phyloP scores from a whole-genome alignment of 2,329 filamentous ascomycete genomes.

The Dothidotthia symphoricarpi region DNA sequence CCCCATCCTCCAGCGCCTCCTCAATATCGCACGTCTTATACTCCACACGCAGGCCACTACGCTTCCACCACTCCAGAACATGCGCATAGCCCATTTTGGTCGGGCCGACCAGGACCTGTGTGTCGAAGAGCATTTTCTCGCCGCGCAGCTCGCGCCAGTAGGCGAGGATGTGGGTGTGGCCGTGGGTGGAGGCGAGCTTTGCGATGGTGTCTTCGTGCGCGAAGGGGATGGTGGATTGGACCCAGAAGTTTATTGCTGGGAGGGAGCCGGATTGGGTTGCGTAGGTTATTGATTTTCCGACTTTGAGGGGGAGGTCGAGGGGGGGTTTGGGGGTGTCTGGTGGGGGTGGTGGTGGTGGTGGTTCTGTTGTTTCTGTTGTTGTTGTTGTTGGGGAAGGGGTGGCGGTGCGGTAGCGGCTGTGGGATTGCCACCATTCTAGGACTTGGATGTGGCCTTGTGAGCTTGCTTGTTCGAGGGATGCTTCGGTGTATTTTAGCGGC shows the following conservation, averaged over 20 bases:
- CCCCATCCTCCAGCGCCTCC: constrained; percentile 86
- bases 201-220: constrained; percentile 78
- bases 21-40: constrained; percentile 96
- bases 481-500: constrained; percentile 79
- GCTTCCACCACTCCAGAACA: constrained; percentile 91
- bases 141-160: constrained; percentile 76
- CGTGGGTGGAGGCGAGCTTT: constrained; percentile 80
- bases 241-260: constrained; percentile 83
- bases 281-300: constrained; percentile 79
- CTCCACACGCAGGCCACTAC: constrained; percentile 72
- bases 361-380: too few species aligned
- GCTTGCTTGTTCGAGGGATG: constrained; percentile 82
- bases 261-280: constrained; percentile 80
- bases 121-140: constrained; percentile 76
- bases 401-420: constrained; percentile 49
- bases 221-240: constrained; percentile 73
- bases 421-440: constrained; percentile 88
- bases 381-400: too few species aligned
- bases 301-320: constrained; percentile 59
- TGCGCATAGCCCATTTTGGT: constrained; percentile 82
- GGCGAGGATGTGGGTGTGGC: constrained; percentile 79
- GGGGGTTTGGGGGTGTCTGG: constrained; percentile 9
- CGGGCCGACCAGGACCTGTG: constrained; percentile 78
- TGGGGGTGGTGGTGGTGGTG: too few species aligned
- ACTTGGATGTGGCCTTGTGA: constrained; percentile 81